Evolutionary conservation across 2,329 filamentous ascomycete genomes (phyloP).

Genomic region (Alternaria conjuncta): DNA sequence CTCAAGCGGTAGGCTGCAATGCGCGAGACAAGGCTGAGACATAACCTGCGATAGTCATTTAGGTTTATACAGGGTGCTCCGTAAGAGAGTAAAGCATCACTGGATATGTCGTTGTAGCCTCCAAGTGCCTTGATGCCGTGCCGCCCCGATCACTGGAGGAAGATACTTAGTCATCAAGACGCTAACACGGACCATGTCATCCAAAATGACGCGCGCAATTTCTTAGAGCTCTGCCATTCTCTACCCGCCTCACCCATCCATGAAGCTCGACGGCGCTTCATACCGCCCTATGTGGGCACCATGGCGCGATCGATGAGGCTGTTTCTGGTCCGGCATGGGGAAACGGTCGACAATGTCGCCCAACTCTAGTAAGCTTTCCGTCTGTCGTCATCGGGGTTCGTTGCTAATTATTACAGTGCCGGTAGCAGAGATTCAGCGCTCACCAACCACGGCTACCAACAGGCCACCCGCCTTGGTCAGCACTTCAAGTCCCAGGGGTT

Average conservation of each 20-base stretch:
- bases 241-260: conserved; percentile 4
- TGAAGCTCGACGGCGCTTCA: conserved; percentile 21
- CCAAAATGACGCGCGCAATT: conserved; percentile 6
- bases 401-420: conserved; percentile 62
- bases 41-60: too few species aligned
- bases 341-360: conserved; percentile 88
- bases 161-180: conserved; percentile 12
- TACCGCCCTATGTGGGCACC: conserved; percentile 24
- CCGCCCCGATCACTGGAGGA: too few species aligned
- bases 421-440: conserved; percentile 80
- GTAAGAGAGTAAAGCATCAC: too few species aligned
- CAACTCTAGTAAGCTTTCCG: conserved; percentile 67
- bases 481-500: conserved; percentile 70
- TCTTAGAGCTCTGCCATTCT: not conserved
- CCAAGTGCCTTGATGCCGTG: too few species aligned
- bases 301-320: conserved; percentile 61
- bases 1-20: too few species aligned
- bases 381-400: not conserved
- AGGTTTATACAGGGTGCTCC: too few species aligned
- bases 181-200: conserved; percentile 18
- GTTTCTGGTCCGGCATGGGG: conserved; percentile 83
- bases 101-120: too few species aligned
- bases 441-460: conserved; percentile 81
- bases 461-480: conserved; percentile 73
- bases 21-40: too few species aligned